Evolutionary conservation across 2,329 filamentous ascomycete genomes (phyloP), one percentile per base, ranked within the genome.

Genomic region (Calonectria multiphialidica): DNA sequence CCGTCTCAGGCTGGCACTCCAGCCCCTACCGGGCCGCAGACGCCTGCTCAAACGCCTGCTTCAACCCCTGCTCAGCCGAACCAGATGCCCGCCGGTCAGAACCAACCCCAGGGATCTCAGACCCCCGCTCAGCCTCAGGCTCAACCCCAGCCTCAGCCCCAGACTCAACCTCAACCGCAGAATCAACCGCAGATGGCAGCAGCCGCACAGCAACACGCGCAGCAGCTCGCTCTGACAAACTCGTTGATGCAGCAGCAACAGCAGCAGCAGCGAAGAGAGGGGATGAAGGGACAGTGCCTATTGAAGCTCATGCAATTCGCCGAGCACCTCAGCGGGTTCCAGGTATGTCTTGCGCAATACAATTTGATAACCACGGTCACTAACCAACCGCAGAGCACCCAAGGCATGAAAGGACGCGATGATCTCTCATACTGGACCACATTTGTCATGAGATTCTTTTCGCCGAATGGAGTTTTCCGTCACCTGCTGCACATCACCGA

Each of bases 371-470:
- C 13, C n/a, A 40, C 13, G 23, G 16, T 13, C 61, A 45, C 64
- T 63, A 44, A 74, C 49, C 75, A 57, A 40, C 35, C 13, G 12
- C 47, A 35, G 21, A 23, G 45, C 62, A 47, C 62, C 66, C 79
- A 91, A 89, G 88, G 87, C 63, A 82, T 87, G 16, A 91, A 90
- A 78, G 88, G 90, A 75, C 89, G 90, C 72, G 92, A 93, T 71
- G 93, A 95, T 79, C 84, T 98, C 5, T 84, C 87, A 0, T 93
- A 94, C 79, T 98, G 96, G 96, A 90, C 93, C 75, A 84, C 84
- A 6, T 97, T 98, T 78, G 95, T 98, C 21, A 86, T 89, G 44
- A 90, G 90, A 57, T 98, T 97, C 84, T 99, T 98, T 83, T 93
- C 95, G 0, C 88, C 90, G 0, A 90, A 89, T 33, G 95, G 95